These are phyloP conservation scores for Hanseniaspora vineae DNA, from an alignment of 805 yeast genomes.

Conservation along the genomic window DNA sequence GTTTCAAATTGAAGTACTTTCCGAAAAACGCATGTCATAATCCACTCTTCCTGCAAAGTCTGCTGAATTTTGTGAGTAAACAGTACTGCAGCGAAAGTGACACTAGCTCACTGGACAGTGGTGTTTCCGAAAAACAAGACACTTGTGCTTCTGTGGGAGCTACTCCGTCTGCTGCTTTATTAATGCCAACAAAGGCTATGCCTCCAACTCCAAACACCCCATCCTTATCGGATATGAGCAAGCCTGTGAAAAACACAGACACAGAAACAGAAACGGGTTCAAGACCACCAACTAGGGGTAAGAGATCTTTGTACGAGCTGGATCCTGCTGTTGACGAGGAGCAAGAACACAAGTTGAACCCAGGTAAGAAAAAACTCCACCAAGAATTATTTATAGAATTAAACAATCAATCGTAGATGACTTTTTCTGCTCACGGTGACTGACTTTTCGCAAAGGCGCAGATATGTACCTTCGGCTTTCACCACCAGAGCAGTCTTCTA, in stretches of 20 bases:
- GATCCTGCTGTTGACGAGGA: not conserved
- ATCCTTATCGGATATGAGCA: not conserved
- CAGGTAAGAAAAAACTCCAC: not conserved
- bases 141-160: no score
- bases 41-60: constrained; percentile 3
- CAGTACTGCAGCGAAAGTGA: not conserved
- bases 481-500: no score
- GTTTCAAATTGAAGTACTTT: constrained; percentile 20
- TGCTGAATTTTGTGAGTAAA: constrained; percentile 1
- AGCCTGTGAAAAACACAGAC: not conserved
- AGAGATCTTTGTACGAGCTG: no score
- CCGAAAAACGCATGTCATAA: constrained; percentile 3
- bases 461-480: not conserved
- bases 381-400: not conserved
- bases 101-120: not conserved
- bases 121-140: not conserved
- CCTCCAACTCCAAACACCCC: not conserved
- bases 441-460: not conserved
- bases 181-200: not conserved
- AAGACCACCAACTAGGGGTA: not conserved
- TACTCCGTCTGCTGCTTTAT: no score
- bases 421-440: not conserved
- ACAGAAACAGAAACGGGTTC: not conserved
- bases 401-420: not conserved
- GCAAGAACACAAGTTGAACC: not conserved